Conservation (phyloP, 768 basidiomycete genomes). For the Boletus barrowsii region DNA sequence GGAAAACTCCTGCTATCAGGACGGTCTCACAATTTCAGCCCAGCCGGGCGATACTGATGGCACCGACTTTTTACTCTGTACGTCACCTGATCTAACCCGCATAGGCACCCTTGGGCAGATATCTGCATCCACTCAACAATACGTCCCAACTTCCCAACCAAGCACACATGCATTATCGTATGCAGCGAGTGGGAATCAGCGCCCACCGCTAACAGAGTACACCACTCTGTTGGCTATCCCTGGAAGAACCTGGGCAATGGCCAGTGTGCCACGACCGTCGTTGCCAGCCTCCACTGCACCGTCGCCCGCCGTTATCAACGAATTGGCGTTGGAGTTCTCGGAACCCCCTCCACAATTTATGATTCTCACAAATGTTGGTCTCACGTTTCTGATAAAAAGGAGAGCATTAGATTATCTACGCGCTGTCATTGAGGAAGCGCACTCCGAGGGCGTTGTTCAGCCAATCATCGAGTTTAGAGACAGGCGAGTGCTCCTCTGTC, state of each 20-base stretch:
- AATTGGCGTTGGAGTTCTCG: slow-evolving; percentile 79
- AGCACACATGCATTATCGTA: slow-evolving; percentile 44
- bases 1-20: slow-evolving; percentile 61
- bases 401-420: slow-evolving; percentile 82
- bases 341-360: slow-evolving; percentile 76
- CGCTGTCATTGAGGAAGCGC: slow-evolving; percentile 78
- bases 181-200: slow-evolving; percentile 37
- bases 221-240: slow-evolving; percentile 75
- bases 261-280: slow-evolving; percentile 43
- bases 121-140: slow-evolving; percentile 40
- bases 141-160: slow-evolving; percentile 33
- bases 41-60: slow-evolving; percentile 74
- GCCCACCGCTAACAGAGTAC: slow-evolving; percentile 73
- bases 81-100: slow-evolving; percentile 71
- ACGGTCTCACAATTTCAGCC: slow-evolving; percentile 67
- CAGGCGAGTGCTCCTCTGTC: slow-evolving; percentile 44
- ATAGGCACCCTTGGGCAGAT: slow-evolving; percentile 69
- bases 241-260: slow-evolving; percentile 84
- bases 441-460: slow-evolving; percentile 71
- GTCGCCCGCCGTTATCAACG: slow-evolving; percentile 62
- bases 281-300: slow-evolving; percentile 39
- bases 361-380: slow-evolving; percentile 82
- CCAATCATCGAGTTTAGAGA: slow-evolving; percentile 82
- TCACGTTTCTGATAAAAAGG: slow-evolving; percentile 77
- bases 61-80: slow-evolving; percentile 71